Base-by-base conservation (phyloP, 805 yeast genomes). In the Pichia gijzeniarum region DNA sequence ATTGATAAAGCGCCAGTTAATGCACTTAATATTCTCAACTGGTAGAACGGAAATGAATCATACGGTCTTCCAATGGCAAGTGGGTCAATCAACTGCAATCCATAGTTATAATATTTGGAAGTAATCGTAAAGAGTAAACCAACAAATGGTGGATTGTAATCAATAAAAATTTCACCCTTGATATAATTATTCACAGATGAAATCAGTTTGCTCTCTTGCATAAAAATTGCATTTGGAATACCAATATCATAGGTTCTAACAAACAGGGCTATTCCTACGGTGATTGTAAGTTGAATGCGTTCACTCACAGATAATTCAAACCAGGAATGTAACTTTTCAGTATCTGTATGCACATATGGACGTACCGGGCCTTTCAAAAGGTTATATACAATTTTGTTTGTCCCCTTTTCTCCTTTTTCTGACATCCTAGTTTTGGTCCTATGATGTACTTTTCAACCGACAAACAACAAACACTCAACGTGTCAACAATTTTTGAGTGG, bases 81-180 rank as follows among this genome's bases (percentile, higher is more conserved):
- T 5, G 2, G 2, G n/a, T 37, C 42, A 86, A 64, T 12, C 9
- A 16, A 14, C 3, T 30, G 17, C 2, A 14, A 13, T 12, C 19
- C 68, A 60, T 78, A 84, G 0, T 85, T 85, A 40, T 76, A 80
- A 9, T 76, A 41, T 12, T 71, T 58, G 0, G 77, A 81, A 37
- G 82, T 71, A 38, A 77, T 79, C 1, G 86, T 83, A 59, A 71
- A 84, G 30, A 84, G 60, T 80, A 85, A 74, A 58, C 83, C 80
- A 33, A 85, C 84, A 53, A 85, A 70, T 4, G 95, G 95, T 8
- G 95, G 95, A 59, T 84, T 85, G 37, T 79, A 82, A 61, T 82
- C 90, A 76, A 83, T 72, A 63, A 83, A 84, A 58, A 71, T 83
- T 16, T 64, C 63, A 17, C 87, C 85, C 43, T 67, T 63, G 44